Conservation (phyloP, 192 early-diverging fungal genomes). For the Haplosporangium gracile region DNA sequence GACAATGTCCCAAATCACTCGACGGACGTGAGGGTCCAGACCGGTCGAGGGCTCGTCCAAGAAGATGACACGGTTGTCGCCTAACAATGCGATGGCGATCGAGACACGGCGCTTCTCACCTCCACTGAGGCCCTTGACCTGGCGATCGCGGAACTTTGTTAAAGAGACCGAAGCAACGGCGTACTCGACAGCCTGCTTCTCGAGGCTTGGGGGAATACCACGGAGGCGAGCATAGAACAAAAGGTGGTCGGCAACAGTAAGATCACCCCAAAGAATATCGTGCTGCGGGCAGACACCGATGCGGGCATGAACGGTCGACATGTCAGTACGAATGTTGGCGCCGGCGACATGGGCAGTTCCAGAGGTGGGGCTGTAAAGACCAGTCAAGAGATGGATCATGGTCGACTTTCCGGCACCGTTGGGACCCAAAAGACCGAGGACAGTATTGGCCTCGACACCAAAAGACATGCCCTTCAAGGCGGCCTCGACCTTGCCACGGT, state of each 20-base stretch:
- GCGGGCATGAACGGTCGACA: constrained; percentile 44
- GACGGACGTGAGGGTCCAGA: constrained; percentile 65
- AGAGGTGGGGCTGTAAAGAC: constrained; percentile 35
- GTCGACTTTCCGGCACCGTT: constrained; percentile 85
- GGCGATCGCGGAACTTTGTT: constrained; percentile 50
- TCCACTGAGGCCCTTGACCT: constrained; percentile 59
- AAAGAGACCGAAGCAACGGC: constrained; percentile 48
- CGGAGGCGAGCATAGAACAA: constrained; percentile 62
- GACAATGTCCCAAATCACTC: constrained; percentile 70
- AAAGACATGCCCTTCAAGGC: constrained; percentile 55
- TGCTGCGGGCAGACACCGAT: constrained; percentile 71
- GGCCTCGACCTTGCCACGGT: constrained; percentile 45
- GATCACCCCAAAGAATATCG: constrained; percentile 61
- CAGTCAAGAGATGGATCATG: constrained; percentile 48
- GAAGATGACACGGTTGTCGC: constrained; percentile 61
- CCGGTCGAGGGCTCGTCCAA: constrained; percentile 75
- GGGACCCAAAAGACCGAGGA: constrained; percentile 76
- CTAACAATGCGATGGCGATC: constrained; percentile 67
- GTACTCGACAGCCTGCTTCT: constrained; percentile 35
- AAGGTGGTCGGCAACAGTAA: constrained; percentile 66
- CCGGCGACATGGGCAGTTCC: constrained; percentile 49
- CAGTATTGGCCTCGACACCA: constrained; percentile 67
- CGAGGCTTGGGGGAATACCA: constrained; percentile 47
- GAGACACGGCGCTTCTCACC: constrained; percentile 73
- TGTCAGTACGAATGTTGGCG: constrained; percentile 47